phyloP scores from a whole-genome alignment of 1,284 basidiomycete genomes.

The Cerioporus squamosus region DNA sequence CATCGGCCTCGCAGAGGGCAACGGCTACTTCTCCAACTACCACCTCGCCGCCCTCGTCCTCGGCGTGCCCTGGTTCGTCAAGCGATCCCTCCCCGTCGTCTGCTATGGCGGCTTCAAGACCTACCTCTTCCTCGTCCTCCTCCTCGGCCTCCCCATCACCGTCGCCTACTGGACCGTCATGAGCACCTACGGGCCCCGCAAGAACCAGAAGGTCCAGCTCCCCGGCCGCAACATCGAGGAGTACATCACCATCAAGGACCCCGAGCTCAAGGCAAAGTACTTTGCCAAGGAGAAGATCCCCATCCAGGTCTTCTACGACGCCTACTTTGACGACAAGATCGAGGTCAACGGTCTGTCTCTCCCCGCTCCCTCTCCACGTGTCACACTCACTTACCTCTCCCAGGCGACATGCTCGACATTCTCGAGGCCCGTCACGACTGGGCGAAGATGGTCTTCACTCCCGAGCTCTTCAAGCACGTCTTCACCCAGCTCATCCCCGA shows the following conservation, averaged over 20 bases:
- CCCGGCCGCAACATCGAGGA: constrained; percentile 86
- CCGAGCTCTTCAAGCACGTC: constrained; percentile 94
- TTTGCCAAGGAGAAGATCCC: constrained; percentile 90
- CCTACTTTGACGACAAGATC: constrained; percentile 96
- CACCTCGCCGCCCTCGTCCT: constrained; percentile 83
- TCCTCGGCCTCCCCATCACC: constrained; percentile 81
- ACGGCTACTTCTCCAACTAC: constrained; percentile 80
- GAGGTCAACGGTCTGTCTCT: constrained; percentile 84
- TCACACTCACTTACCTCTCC: not conserved
- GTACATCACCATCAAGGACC: constrained; percentile 92
- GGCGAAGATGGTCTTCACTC: constrained; percentile 88
- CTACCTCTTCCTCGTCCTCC: constrained; percentile 78
- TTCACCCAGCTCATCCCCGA: constrained; percentile 90
- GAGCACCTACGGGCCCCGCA: constrained; percentile 81
- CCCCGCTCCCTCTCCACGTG: constrained; percentile 9
- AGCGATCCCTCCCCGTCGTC: constrained; percentile 78
- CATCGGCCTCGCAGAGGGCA: constrained; percentile 85
- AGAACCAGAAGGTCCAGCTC: constrained; percentile 87
- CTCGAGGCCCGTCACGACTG: constrained; percentile 97
- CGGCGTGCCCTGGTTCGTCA: constrained; percentile 81
- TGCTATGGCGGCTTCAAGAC: constrained; percentile 82
- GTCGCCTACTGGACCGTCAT: constrained; percentile 91
- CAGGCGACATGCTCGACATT: constrained; percentile 91
- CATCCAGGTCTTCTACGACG: constrained; percentile 97
- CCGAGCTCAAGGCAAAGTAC: constrained; percentile 80